Conservation (phyloP, 1,139 yeast species). For the Pichiaceae sp. region DNA sequence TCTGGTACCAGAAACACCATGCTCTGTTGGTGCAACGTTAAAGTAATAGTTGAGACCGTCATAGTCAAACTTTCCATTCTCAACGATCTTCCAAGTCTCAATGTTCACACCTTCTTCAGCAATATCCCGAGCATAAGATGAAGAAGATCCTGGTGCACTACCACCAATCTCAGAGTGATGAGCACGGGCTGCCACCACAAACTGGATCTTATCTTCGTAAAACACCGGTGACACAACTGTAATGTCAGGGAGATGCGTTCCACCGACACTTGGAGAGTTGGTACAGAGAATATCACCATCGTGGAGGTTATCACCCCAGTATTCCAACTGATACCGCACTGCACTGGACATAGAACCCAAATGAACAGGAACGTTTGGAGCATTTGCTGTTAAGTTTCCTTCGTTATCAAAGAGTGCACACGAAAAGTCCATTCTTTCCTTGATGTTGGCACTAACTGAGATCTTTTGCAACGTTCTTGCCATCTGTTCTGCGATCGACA, state of each 20-base stretch:
- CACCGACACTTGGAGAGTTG: slow-evolving; percentile 55
- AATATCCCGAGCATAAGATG: slow-evolving; percentile 51
- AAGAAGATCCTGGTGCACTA: slow-evolving; percentile 57
- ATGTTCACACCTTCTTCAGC: slow-evolving; percentile 62
- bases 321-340: slow-evolving; percentile 40
- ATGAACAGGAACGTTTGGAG: slow-evolving; percentile 60
- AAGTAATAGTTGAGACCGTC: slow-evolving; percentile 36
- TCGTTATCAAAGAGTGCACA: slow-evolving; percentile 51
- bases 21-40: slow-evolving; percentile 41
- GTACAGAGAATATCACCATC: slow-evolving; percentile 52
- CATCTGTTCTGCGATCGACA: slow-evolving; percentile 63
- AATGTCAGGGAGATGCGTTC: slow-evolving; percentile 63
- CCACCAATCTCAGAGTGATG: slow-evolving; percentile 70
- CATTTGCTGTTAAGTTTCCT: slow-evolving; percentile 55
- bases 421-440: slow-evolving; percentile 53
- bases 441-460: slow-evolving; percentile 52
- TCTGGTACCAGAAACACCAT: slow-evolving; percentile 57
- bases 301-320: slow-evolving; percentile 43
- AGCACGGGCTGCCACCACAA: slow-evolving; percentile 59
- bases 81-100: slow-evolving; percentile 46
- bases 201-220: slow-evolving; percentile 33
- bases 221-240: slow-evolving; percentile 68
- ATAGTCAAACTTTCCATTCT: slow-evolving; percentile 45
- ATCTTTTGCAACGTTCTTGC: slow-evolving; percentile 55
- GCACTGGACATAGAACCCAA: slow-evolving; percentile 59